A percentile compares a stretch with the other conserved stretches of the same genome.
Conservation (phyloP, 805 yeast genomes). For the Aciculoconidium aculeatum region DNA sequence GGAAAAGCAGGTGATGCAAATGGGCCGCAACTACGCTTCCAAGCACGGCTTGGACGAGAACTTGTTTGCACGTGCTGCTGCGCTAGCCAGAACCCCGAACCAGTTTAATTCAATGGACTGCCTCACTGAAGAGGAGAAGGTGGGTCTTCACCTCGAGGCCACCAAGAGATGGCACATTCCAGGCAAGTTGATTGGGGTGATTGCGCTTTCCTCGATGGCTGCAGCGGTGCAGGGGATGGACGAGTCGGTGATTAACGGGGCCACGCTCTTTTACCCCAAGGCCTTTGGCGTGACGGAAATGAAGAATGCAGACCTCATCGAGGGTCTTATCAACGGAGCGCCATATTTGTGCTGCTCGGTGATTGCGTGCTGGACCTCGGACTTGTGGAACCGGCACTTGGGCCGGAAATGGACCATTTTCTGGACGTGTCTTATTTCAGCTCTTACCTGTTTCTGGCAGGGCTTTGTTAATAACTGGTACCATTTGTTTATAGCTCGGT, state of each 20-base stretch:
- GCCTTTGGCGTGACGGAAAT: constrained; percentile 41
- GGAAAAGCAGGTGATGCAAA: constrained; percentile 57
- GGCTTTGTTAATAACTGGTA: constrained; percentile 57
- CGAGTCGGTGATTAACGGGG: constrained; percentile 66
- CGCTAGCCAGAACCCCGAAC: constrained; percentile 52
- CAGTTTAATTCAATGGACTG: constrained; percentile 54
- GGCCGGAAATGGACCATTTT: constrained; percentile 64
- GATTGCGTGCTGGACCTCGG: constrained; percentile 59
- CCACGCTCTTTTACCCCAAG: constrained; percentile 52
- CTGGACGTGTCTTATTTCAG: constrained; percentile 54
- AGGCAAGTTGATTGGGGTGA: constrained; percentile 44
- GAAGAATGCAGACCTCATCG: constrained; percentile 47
- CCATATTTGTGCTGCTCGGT: constrained; percentile 58
- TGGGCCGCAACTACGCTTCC: constrained; percentile 63
- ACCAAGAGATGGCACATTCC: constrained; percentile 40
- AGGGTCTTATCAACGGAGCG: constrained; percentile 59
- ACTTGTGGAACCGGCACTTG: constrained; percentile 41
- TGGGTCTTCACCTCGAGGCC: constrained; percentile 44
- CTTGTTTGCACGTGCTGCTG: constrained; percentile 56
- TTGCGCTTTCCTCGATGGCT: constrained; percentile 59
- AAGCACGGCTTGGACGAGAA: constrained; percentile 52
- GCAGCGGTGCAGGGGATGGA: constrained; percentile 77
- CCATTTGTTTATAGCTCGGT: constrained; percentile 54
- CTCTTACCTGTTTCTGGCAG: constrained; percentile 62
- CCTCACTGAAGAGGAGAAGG: constrained; percentile 37